Evolutionary conservation across 1,284 basidiomycete species (phyloP), one percentile per base, ranked within the genome.

Genomic region (Abortiporus biennis): DNA sequence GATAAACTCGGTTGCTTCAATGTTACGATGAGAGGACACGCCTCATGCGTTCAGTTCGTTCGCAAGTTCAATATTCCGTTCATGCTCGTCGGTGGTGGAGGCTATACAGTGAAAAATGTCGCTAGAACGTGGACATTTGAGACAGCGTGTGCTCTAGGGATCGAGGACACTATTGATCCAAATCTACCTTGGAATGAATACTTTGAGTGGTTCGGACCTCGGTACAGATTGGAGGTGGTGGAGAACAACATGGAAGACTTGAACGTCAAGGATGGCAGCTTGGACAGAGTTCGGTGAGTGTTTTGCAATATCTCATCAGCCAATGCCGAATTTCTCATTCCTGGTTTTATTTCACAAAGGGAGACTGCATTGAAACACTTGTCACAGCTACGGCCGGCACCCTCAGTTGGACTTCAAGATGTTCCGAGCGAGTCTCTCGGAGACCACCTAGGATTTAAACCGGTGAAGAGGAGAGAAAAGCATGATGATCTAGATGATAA

Each of bases 1-100:
- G 95, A 99, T 69, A 95, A 96, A 65, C 71, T 99, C 2, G 95
- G 96, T 6, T 92, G 91, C 53, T 95, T 99, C 73, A 99, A 99
- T 63, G 65, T 99, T 25, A 90, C 89, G 1, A 93, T 99, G 85
- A 73, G 92, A 32, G 94, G 92, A 0, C 95, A 99, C 60, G 91
- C 92, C 11, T 81, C 85, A 50, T 97, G 92, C 55, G 91, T 95
- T 8, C 77, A 85, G 44, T 96, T 90, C 61, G 72, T 99, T 40
- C 80, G 90, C 46, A 75, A 80, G 42, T 85, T 90, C 60, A 83
- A 88, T 53, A 71, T 98, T 12, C 96, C 95, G 0, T 73, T 96
- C 35, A 88, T 99, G 54, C 74, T 96, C 36, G 74, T 99, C 3
- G 96, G 95, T 27, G 95, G 95, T 2, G 96, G 95, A 8, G 95